Base-by-base conservation (phyloP, 805 yeast genomes). In the Wickerhamiella galacta region DNA sequence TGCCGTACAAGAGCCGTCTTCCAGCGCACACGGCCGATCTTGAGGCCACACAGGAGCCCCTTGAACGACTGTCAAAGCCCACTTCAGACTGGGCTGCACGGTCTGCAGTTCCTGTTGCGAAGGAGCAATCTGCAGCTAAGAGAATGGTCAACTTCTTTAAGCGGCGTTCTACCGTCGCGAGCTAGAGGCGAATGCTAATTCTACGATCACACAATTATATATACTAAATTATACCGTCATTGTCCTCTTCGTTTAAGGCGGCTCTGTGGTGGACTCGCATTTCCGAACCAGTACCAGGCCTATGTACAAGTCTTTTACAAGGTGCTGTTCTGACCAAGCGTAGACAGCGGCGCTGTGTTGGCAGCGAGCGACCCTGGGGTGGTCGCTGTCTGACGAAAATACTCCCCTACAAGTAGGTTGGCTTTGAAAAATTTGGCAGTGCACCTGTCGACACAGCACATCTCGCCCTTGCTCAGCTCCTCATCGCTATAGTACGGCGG, bases 401-500 rank as follows among this genome's bases (percentile, higher is more conserved):
- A 38, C 24, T 46, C 43, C 23, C 54, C 53, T 4, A 54, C 40
- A 31, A 39, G 28, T 75, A 22, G 19, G 34, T 42, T 83, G 29
- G 83, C 75, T 45, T 65, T 65, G 60, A 82, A 79, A 54, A 75
- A 83, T 53, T 85, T 85, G 41, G 72, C 56, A 28, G 79, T 87
- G 57, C 96, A 85, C 39, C 95, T 61, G 52, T 83, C 94, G 8
- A 80, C 58, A 52, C 95, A 87, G 28, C 70, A 65, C 38, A 63
- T 56, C 51, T 85, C 95, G 23, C 94, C 95, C 47, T 83, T 82
- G 41, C 70, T 72, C 34, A 85, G 59, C 17, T 87, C 95, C 7
- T 69, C 64, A 46, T 87, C 96, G 11, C 81, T 80, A 55, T 78
- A 85, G 41, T 75, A 79, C n/a, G 63, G 69, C n/a, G 77, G 75